Conservation (phyloP, 106 monocot genomes). For the Ottelia alismoides region DNA sequence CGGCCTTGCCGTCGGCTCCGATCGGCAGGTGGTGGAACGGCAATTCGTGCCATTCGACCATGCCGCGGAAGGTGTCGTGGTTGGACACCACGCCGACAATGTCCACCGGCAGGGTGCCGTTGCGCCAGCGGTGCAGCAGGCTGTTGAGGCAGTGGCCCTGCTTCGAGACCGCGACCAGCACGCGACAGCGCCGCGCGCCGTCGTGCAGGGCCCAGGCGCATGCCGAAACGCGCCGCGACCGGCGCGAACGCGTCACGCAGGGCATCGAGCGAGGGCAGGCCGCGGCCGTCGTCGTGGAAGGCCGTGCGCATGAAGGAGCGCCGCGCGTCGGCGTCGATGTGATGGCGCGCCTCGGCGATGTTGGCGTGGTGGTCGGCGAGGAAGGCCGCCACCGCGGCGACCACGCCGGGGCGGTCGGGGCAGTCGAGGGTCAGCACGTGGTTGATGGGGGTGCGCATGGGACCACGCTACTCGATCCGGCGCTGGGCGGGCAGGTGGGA, state of each 20-base stretch:
- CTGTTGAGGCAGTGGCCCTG: neutral
- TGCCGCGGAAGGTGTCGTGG: neutral
- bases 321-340: neutral
- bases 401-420: neutral
- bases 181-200: no score
- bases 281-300: neutral
- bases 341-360: neutral
- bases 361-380: neutral
- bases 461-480: no score
- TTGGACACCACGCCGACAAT: neutral
- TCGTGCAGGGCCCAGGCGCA: neutral
- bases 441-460: no score
- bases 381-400: neutral
- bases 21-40: no score
- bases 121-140: neutral
- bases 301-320: neutral
- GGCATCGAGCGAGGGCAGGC: neutral
- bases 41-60: neutral
- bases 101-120: neutral
- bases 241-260: neutral
- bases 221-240: neutral
- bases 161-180: neutral
- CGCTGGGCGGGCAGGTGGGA: no score
- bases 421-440: neutral
- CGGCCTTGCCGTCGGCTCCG: no score